Base-by-base conservation (phyloP, 352 stramenopile species). In the Pythium pyrilobum region DNA sequence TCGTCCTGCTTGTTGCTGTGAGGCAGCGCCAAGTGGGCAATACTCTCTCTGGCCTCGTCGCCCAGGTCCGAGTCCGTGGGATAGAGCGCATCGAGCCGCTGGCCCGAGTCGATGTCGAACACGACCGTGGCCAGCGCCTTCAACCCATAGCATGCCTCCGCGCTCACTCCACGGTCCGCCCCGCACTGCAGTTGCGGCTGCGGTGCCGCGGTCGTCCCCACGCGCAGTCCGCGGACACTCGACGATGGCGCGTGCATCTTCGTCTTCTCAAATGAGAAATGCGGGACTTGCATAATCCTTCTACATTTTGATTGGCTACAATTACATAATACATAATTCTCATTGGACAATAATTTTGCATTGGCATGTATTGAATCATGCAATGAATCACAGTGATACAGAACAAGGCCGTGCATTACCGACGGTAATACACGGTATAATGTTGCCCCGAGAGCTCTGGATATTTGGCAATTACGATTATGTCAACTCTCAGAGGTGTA, bases 1-100 rank as follows among this genome's bases (percentile, higher is more conserved):
- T 94, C 84, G 42, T 92, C 76, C 62, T 90, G 82, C 46, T 84
- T 89, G 71, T 89, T 93, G 69, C 81, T 90, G 62, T 95, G 82
- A 20, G 85, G 84, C 41, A 96, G 76, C 48, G 82, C 70, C 31
- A 92, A 52, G 46, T 91, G 76, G 53, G 77, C 77, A 31, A 92
- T 63, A 67, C 79, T 90, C 58, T 72, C 78, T 52, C 75, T 74
- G 31, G 78, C 76, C 13, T 65, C 64, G 18, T 77, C 69, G 16
- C 71, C 71, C 28, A 92, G 63, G 0, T 49, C 61, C 40, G 75
- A 79, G 25, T 50, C 53, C 1, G 60, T 18, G 10, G 82, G 80
- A 53, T 89, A 64, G 43, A 92, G 41, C 52, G 68, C 72, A 37
- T 92, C 80, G 27, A 92, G 66, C 20, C 73, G 71, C 65, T 90